Conservation (phyloP, 1,139 yeast genomes). For the Pichia sp. region DNA sequence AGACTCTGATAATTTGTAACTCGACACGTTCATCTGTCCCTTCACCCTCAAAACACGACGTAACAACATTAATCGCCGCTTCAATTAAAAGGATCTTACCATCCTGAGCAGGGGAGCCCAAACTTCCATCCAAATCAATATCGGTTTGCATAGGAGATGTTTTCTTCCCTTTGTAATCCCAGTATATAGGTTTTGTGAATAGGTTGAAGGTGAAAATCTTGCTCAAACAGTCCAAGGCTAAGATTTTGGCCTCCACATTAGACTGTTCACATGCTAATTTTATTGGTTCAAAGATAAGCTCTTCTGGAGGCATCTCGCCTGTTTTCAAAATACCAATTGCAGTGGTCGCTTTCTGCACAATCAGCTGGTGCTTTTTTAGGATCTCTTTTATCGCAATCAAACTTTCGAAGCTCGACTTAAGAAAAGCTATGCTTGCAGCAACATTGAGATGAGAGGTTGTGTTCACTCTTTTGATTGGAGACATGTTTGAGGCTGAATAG, state of each 20-base stretch:
- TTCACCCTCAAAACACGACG: slow-evolving; percentile 86
- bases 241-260: slow-evolving; percentile 48
- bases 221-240: slow-evolving; percentile 62
- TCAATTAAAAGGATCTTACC: slow-evolving; percentile 65
- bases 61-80: slow-evolving; percentile 78
- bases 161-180: slow-evolving; percentile 27
- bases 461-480: slow-evolving; percentile 13
- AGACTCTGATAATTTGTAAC: slow-evolving; percentile 85
- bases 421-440: slow-evolving; percentile 39
- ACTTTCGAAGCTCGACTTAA: slow-evolving; percentile 45
- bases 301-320: slow-evolving; percentile 33
- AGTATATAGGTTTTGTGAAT: slow-evolving; percentile 47
- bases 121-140: slow-evolving; percentile 41
- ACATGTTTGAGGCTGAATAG: slow-evolving; percentile 13
- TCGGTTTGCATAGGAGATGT: slow-evolving; percentile 27
- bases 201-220: slow-evolving; percentile 63
- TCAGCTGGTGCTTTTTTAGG: slow-evolving; percentile 40
- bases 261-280: slow-evolving; percentile 52
- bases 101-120: slow-evolving; percentile 25
- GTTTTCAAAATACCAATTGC: slow-evolving; percentile 37
- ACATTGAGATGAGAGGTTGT: slow-evolving; percentile 24
- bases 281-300: slow-evolving; percentile 55
- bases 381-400: slow-evolving; percentile 48
- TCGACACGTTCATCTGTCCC: slow-evolving; percentile 87
- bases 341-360: slow-evolving; percentile 40